Evolutionary conservation across 805 yeast genomes (phyloP), one percentile per base, ranked within the genome.

Genomic region (Nakazawaea peltata): DNA sequence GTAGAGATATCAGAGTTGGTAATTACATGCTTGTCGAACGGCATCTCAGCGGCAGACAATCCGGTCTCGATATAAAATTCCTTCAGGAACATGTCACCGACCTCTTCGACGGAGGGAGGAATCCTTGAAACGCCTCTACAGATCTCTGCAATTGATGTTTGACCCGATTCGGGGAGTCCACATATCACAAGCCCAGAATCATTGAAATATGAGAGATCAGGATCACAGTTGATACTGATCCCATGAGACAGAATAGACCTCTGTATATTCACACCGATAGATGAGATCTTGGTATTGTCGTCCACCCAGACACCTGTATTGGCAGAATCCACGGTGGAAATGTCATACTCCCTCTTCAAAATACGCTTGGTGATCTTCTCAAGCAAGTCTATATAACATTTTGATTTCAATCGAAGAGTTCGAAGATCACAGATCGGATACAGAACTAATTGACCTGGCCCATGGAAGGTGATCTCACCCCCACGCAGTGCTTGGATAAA

Each of bases 391-490:
- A 74, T 74, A 47, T 59, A 73, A 46, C 80, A 74, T 43, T 65
- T 62, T 9, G 73, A 70, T 4, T 70, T 62, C 30, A 74, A 54
- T 37, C 68, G 58, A 46, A 82, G 81, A 22, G 71, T 67, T 43
- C 69, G 67, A 36, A 92, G 61, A 53, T 92, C 88, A 21, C 83
- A 36, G 1, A 92, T 68, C 9, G 92, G 78, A 50, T 90, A 92
- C 4, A 85, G 75, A 2, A 88, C 95, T 26, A 86, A 52, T 56
- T 92, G 99, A 0, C 98, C 98, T 1, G 92, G 82, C 0, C 97
- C 97, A 59, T 92, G 99, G 65, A 84, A 92, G 0, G 98, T 92
- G 1, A 92, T 75, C 53, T 92, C 94, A 0, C 99, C 99, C 12
- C 99, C 99, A 42, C 99, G 65, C 36, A 76, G 76, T 0, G 92